Base-by-base conservation (phyloP, 1,284 basidiomycete species). In the Ceratobasidium sp. region DNA sequence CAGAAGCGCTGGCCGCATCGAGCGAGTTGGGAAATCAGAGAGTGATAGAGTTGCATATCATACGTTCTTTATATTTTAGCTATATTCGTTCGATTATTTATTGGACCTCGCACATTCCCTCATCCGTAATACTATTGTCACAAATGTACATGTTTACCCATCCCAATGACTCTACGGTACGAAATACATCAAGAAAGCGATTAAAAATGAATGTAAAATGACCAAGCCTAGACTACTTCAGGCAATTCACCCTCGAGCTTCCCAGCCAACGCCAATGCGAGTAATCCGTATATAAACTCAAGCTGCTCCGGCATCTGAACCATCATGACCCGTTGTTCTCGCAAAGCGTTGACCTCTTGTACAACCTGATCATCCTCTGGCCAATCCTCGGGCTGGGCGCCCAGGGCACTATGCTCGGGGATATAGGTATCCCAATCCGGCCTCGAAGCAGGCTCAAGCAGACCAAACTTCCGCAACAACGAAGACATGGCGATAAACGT, bases 311-410 rank as follows among this genome's bases (percentile, higher is more conserved):
- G 78, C 69, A 85, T 83, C 79, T 94, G 87, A 25, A 93, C 90
- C 92, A 94, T 94, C 35, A 87, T 84, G 1, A 87, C 86, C 50
- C 92, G 79, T 77, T 93, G 92, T 77, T 94, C 92, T 72, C 92
- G 80, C 72, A 94, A 77, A 27, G 82, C 84, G 75, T 94, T 92
- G 20, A 94, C 81, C 75, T 93, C 92, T 75, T 84, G 81, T 7
- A 84, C 84, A 2, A 93, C 83, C n/a, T 84, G 77, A 75, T 94
- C 91, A n/a, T 83, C 80, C 38, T 77, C 75, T 3, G 87, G 70
- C 12, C 78, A 77, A 0, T 78, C 76, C 29, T 54, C 49, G 0
- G 86, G 82, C 50, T 91, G 75, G 2, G 83, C 80, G 0, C 87
- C 89, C 3, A 92, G 79, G 0, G 84, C 54, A 25, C 43, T 50